These are phyloP conservation scores for Colletotrichum godetiae DNA, from an alignment of 2,329 filamentous ascomycete species.

Conservation along the genomic window DNA sequence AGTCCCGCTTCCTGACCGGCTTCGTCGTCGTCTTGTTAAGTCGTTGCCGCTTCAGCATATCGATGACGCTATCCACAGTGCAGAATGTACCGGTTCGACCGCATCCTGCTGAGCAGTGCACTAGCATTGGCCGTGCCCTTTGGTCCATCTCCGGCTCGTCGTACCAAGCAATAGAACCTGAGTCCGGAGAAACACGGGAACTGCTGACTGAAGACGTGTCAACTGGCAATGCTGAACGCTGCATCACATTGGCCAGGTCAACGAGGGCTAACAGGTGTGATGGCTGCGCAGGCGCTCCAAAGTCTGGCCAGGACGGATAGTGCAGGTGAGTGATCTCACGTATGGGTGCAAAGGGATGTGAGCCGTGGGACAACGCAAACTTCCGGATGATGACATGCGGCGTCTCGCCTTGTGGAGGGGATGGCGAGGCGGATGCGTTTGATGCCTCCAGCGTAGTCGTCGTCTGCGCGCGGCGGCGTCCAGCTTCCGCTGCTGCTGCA, in stretches of 20 bases:
- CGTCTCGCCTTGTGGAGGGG: conserved; percentile 59
- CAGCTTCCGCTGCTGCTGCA: conserved; percentile 25
- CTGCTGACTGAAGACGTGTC: conserved; percentile 53
- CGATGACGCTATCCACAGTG: conserved; percentile 93
- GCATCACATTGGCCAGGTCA: conserved; percentile 86
- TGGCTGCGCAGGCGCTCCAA: conserved; percentile 91
- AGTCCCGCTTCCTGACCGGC: conserved; percentile 41
- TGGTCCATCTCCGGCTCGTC: conserved; percentile 69
- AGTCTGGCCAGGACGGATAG: conserved; percentile 97
- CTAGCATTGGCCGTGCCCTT: conserved; percentile 77
- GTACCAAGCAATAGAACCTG: conserved; percentile 56
- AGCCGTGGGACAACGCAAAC: conserved; percentile 82
- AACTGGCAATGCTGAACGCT: conserved; percentile 63
- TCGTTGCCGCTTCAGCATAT: conserved; percentile 93
- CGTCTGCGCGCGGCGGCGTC: conserved; percentile 45
- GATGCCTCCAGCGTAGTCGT: conserved; percentile 43
- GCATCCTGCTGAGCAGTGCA: conserved; percentile 96
- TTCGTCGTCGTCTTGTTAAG: conserved; percentile 46
- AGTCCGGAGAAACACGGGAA: conserved; percentile 43
- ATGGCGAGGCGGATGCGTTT: conserved; percentile 39
- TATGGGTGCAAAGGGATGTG: conserved; percentile 84
- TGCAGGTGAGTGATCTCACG: conserved; percentile 95
- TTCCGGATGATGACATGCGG: conserved; percentile 88
- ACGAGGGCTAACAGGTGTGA: conserved; percentile 87
- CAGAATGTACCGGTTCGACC: conserved; percentile 97